Base-by-base conservation (phyloP, 345 rosid species). In the Salix viminalis region DNA sequence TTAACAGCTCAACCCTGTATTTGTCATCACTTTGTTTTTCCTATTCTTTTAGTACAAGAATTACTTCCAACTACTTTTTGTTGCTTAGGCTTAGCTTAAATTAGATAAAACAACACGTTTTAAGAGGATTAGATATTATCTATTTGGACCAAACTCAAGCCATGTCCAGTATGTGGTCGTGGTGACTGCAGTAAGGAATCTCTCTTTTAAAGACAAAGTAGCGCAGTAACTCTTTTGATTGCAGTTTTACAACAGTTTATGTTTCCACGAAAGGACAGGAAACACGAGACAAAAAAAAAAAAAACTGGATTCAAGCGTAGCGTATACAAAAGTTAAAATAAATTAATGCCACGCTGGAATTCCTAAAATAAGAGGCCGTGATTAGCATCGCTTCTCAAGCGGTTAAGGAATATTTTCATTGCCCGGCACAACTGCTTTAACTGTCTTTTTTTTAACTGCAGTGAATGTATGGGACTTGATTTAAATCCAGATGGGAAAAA, bases 341-440 rank as follows among this genome's bases (percentile, higher is more conserved):
- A 2, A 28, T n/a, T 36, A 65, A 15, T n/a, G 10, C 23, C 28
- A 50, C 46, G n/a, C 23, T 41, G 21, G 5, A 71, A 42, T 23
- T 46, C 54, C 44, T 6, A 14, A 5, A 19, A 16, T 13, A 12
- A 18, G 3, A 60, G 18, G 28, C 2, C 36, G 36, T 54, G 7
- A 14, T 32, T 18, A 60, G 58, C 6, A 42, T 41, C 9, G 68
- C 76, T 73, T 73, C 42, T 4, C 1, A 10, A 10, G 28, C 21
- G 74, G 65, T 52, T 71, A 1, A 52, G 52, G 74, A 71, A 71
- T 50, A 32, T 71, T 71, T 19, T 58, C 26, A 58, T 58, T 58
- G 64, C 64, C 11, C 24, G 4, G 64, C 28, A 4, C 24, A 23
- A 23, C 64, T 12, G 4, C 64, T 58, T 58, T 10, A 58, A 9